Base-by-base conservation (phyloP, 768 basidiomycete genomes). In the Phlebiopsis flavidoalba region DNA sequence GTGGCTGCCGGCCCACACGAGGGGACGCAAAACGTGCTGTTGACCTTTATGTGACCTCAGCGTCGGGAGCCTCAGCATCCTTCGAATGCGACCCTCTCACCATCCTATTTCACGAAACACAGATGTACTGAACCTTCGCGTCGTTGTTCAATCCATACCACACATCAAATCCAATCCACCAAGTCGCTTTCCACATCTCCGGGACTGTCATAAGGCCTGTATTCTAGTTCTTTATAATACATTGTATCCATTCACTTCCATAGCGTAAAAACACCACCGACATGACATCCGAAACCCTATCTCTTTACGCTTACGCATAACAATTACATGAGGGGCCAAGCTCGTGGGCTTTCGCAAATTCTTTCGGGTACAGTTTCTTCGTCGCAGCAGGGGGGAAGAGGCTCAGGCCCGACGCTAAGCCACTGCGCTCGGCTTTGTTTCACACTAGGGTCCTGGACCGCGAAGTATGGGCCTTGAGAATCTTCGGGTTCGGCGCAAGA, bases 391-490 rank as follows among this genome's bases (percentile, higher is more conserved):
- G 26, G 10, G 68, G 69, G 58, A 71, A 70, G 55, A 72, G 57
- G 48, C 64, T 67, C 14, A 71, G 65, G 19, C 70, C 60, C 26
- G 26, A n/a, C 19, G 70, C 71, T 31, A 65, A 72, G 5, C 71
- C 71, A 59, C 71, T 72, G 12, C 70, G 61, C 24, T 65, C 37
- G 22, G 57, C 10, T n/a, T n/a, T n/a, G n/a, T n/a, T n/a, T n/a
- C n/a, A n/a, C n/a, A n/a, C n/a, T n/a, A n/a, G 70, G 69, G 57
- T 71, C 67, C 54, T 66, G 60, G 7, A 70, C 65, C 15, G n/a
- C 55, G 63, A 24, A 72, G 66, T n/a, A n/a, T n/a, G n/a, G n/a
- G n/a, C n/a, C 31, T 60, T 64, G 43, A 66, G 65, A 17, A 72
- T 64, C 49, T 62, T 65, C 11, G 66, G 51, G 58, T 71, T 72